Base-by-base conservation (phyloP, 2,329 filamentous ascomycete genomes). In the Cladosporium sp. region DNA sequence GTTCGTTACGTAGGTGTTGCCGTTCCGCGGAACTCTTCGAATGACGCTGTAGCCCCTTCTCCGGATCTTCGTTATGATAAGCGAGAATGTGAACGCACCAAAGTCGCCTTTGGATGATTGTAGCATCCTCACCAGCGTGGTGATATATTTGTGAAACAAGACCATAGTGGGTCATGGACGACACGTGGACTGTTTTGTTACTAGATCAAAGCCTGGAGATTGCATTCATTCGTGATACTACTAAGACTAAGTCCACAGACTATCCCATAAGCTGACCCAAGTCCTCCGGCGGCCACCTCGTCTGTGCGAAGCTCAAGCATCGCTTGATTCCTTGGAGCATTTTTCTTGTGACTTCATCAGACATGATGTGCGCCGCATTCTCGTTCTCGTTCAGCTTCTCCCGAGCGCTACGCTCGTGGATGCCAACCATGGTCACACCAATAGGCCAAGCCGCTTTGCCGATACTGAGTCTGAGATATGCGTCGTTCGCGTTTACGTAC, bases 341-440 rank as follows among this genome's bases (percentile, higher is more conserved):
- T 81, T 98, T 99, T 70, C 95, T 86, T 62, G 95, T 99, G 53
- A 91, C 89, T 80, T 99, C 95, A 76, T 98, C 95, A 66, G 93
- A 94, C 89, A 99, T 93, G 72, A 98, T 97, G 78, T 99, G 93
- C 4, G 94, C 95, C 74, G 67, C 69, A 70, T 86, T 85, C 69
- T 87, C 86, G 67, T 82, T 85, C 77, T 95, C 88, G 76, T 98
- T 93, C 67, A 99, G 82, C 80, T 99, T 99, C 80, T 99, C 95
- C 69, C 95, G 87, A 23, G 95, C 94, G 71, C 91, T 95, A 75
- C 95, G 88, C 83, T 98, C 95, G 86, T 99, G 95, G 73, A 99
- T 99, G 83, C 95, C 95, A 74, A 99, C 95, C 95, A 98, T 99
- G 78, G 95, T 99, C 46, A 99, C 95, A 80, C 95, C 95, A 74